Base-by-base conservation (phyloP, 495 filamentous ascomycete genomes). In the Aspergillus haitiensis region DNA sequence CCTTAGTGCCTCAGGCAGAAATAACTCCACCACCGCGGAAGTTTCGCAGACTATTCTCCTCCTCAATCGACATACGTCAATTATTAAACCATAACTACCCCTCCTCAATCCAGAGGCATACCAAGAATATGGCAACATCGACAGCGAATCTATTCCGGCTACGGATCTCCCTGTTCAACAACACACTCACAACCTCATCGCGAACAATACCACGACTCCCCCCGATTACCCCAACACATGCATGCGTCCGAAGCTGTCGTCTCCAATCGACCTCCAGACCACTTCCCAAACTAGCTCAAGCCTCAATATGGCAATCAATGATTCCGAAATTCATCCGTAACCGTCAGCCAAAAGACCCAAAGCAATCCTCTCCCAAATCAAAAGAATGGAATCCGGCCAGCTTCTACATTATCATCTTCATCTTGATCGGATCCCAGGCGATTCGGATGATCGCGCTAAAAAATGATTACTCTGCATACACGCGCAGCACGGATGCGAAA, bases 301-400 rank as follows among this genome's bases (percentile, higher is more conserved):
- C 81, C 7, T 84, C 85, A 3, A 81, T 92, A 72, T 95, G 91
- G 91, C 77, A 76, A 44, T 82, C 82, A 4, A 70, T 94, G 58
- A 78, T 94, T 58, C 84, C 81, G 2, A 75, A 70, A 50, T 75
- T 78, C 56, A 56, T 83, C 33, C 74, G 77, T 12, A 71, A 71
- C 58, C 72, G 76, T 56, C 57, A 69, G 56, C 45, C 61, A 34
- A 60, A 56, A 37, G 18, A 35, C 33, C 32, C 56, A 52, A 60
- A 63, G 21, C 39, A 47, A 11, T 39, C 40, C 49, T 68, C 69
- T 2, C 74, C 81, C 13, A 84, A 81, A 54, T 78, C 81, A 13
- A 91, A 87, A 63, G 85, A 85, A 63, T 96, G 91, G 91, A 98
- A 97, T 64, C 95, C 94, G 2, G 90, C 90, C 12, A 97, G 90